Evolutionary conservation across 352 stramenopile genomes (phyloP).

Genomic region (Phytophthora fragariae): DNA sequence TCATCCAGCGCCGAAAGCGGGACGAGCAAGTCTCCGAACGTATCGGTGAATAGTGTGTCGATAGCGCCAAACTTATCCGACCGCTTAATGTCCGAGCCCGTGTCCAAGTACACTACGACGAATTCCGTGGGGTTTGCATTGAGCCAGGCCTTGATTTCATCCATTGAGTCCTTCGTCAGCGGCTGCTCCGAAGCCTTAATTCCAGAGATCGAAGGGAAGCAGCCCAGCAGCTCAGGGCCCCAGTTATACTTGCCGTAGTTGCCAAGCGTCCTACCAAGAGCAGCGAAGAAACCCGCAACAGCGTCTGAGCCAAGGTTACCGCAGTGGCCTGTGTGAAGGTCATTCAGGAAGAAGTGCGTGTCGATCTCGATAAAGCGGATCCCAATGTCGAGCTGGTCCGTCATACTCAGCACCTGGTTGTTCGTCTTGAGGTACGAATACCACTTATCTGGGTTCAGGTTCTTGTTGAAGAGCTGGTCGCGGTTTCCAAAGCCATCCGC

Average conservation of each 20-base stretch:
- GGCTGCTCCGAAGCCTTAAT: constrained; percentile 63
- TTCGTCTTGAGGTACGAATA: constrained; percentile 75
- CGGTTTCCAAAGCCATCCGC: constrained; percentile 71
- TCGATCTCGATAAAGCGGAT: constrained; percentile 73
- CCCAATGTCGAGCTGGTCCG: constrained; percentile 70
- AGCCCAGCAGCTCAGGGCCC: constrained; percentile 60
- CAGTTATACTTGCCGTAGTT: constrained; percentile 58
- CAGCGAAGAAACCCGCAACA: constrained; percentile 43
- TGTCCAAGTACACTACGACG: constrained; percentile 70
- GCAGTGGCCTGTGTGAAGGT: constrained; percentile 66
- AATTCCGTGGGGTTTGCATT: constrained; percentile 55
- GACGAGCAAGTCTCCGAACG: constrained; percentile 60
- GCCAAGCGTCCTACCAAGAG: constrained; percentile 47
- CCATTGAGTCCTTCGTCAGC: constrained; percentile 43
- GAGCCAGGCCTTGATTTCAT: constrained; percentile 65
- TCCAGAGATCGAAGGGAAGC: constrained; percentile 68
- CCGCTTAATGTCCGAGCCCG: constrained; percentile 46
- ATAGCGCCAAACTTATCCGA: constrained; percentile 45
- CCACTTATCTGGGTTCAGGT: constrained; percentile 48
- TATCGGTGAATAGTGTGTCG: constrained; percentile 48
- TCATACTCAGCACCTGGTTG: constrained; percentile 71
- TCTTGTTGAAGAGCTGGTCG: constrained; percentile 67
- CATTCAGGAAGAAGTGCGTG: constrained; percentile 67
- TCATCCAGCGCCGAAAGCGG: constrained; percentile 46
- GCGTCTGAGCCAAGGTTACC: constrained; percentile 47